Evolutionary conservation across 2,329 filamentous ascomycete species (phyloP), one percentile per base, ranked within the genome.

Genomic region (Fusarium begoniae): DNA sequence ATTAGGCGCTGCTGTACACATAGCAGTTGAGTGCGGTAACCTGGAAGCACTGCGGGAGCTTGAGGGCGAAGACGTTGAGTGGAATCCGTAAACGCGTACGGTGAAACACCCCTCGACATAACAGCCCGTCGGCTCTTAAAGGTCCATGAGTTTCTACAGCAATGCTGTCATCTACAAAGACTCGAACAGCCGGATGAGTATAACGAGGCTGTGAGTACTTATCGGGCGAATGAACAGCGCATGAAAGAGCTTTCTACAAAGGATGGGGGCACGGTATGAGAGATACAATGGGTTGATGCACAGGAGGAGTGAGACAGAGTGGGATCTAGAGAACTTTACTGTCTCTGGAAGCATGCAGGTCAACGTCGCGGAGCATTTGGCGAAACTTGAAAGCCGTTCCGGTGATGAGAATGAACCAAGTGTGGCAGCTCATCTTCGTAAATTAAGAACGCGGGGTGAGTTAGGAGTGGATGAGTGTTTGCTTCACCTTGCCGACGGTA

Each of bases 161-260:
- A 48, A 1, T 17, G 10, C 14, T 20, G 26, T 8, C 20, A 48
- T 8, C 45, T 48, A 6, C 20, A n/a, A 30, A 48, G 10, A 1
- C 20, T n/a, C 0, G 20, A 30, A 48, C 26, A 48, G 20, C 20
- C 26, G 7, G 45, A 48, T 0, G 45, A 48, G 14, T 30, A 48
- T 6, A 0, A 8, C 1, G 45, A 17, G 13, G 26, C 45, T 0
- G 0, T 48, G 7, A n/a, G 14, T 1, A n/a, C 10, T 6, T 48
- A 48, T n/a, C 26, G 45, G 6, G 14, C 20, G 10, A 30, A 48
- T 17, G 26, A 48, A 22, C 28, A 5, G 20, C 20, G 45, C 4
- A 30, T 17, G 20, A 48, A 48, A 17, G 14, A n/a, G 0, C 14
- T 30, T 48, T 30, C 10, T 48, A 17, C 20, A n/a, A 5, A 5